A percentile compares a stretch with the other conserved stretches of the same genome.
Conservation (phyloP, 2,329 filamentous ascomycete species). For the Lasiodiplodia sp. region DNA sequence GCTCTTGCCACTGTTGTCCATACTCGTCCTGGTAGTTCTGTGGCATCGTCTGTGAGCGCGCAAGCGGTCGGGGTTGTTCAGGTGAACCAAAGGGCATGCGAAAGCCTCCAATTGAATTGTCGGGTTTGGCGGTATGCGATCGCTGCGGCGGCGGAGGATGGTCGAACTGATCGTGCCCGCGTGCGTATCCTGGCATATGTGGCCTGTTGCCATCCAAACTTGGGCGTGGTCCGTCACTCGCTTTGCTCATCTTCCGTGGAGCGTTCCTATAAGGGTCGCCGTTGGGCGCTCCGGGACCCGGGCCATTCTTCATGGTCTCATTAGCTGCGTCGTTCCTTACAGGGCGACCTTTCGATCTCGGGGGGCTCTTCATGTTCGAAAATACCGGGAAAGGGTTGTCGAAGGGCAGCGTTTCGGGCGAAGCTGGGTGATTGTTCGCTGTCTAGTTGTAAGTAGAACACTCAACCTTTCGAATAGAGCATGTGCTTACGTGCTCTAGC, state of each 20-base stretch:
- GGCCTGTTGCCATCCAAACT: slow-evolving; percentile 21
- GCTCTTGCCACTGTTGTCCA: slow-evolving; percentile 43
- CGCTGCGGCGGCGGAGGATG: slow-evolving; percentile 29
- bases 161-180: slow-evolving; percentile 33
- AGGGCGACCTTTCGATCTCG: slow-evolving; percentile 36
- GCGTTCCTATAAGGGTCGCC: slow-evolving; percentile 25
- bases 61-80: slow-evolving; percentile 30
- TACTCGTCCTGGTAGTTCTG: slow-evolving; percentile 39
- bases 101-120: slow-evolving; percentile 21
- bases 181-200: slow-evolving; percentile 13
- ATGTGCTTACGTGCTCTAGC: slow-evolving; percentile 29
- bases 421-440: slow-evolving; percentile 29
- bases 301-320: slow-evolving; percentile 39
- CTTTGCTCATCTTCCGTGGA: slow-evolving; percentile 29
- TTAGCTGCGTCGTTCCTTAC: slow-evolving; percentile 46
- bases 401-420: slow-evolving; percentile 39
- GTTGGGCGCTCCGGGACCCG: slow-evolving; percentile 11
- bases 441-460: slow-evolving; percentile 35
- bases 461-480: not conserved
- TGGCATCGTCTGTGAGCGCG: slow-evolving; percentile 49
- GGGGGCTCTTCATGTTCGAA: slow-evolving; percentile 42
- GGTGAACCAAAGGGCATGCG: slow-evolving; percentile 28
- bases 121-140: slow-evolving; percentile 24
- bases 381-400: slow-evolving; percentile 60
- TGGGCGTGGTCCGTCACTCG: slow-evolving; percentile 24